Percentiles rank a stretch among this genome's conserved stretches.
phyloP scores from a whole-genome alignment of 306 rosid species.

The Prunus campanulata region DNA sequence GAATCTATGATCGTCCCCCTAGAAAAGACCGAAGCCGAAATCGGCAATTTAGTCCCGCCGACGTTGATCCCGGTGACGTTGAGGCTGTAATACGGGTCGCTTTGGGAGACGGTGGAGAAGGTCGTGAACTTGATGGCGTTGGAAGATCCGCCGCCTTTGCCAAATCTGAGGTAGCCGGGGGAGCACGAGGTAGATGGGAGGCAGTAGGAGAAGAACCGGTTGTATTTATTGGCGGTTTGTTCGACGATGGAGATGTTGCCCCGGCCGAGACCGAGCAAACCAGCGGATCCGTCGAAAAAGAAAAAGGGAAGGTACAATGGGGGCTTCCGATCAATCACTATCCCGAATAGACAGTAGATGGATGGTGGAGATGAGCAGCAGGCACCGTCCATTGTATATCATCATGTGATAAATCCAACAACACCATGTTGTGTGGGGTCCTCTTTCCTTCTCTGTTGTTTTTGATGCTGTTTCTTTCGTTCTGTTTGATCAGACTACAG shows the following conservation, averaged over 20 bases:
- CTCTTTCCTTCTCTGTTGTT: no score
- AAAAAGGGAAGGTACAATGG: no score
- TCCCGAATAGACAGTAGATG: no score
- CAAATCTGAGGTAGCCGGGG: constrained; percentile 51
- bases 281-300: constrained; percentile 43
- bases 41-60: constrained; percentile 29
- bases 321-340: no score
- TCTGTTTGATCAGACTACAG: no score
- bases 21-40: constrained; percentile 20
- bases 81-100: constrained; percentile 47
- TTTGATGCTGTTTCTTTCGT: no score
- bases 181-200: constrained; percentile 55
- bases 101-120: constrained; percentile 18
- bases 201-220: constrained; percentile 62
- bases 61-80: constrained; percentile 38
- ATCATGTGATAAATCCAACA: no score
- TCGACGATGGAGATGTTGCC: constrained; percentile 57
- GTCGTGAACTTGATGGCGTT: constrained; percentile 49
- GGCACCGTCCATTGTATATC: no score
- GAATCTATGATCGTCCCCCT: no score
- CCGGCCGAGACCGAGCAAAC: constrained; percentile 81
- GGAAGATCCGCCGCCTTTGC: background rate
- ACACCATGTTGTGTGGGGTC: no score
- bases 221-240: constrained; percentile 53
- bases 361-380: no score